Percentiles rank a stretch among this genome's conserved stretches.
phyloP scores from a whole-genome alignment of 148 eudicot species.

The Rhododendron henanense region DNA sequence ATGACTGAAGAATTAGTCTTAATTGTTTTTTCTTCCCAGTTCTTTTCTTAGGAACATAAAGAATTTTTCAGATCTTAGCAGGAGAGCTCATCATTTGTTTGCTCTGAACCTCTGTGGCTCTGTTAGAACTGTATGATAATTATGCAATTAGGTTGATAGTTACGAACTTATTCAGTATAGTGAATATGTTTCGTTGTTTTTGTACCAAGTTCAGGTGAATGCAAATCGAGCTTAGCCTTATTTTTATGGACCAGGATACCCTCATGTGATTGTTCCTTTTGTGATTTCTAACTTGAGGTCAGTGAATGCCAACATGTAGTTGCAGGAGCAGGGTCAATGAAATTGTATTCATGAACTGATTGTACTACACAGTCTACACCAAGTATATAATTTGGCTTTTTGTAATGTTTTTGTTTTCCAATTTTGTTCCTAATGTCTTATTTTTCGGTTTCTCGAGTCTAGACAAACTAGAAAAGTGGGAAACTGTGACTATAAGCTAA shows the following conservation, averaged over 20 bases:
- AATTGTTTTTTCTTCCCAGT: not conserved
- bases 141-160: not conserved
- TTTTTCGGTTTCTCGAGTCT: not conserved
- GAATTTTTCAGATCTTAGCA: not conserved
- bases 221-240: not conserved
- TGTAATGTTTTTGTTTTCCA: not conserved
- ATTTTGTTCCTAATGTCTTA: not conserved
- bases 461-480: not conserved
- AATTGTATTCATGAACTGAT: not conserved
- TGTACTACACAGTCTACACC: not conserved
- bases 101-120: not conserved
- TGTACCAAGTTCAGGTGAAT: not conserved
- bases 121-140: not conserved
- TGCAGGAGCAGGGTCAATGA: not conserved
- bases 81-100: not conserved
- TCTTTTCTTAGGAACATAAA: not conserved
- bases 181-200: not conserved
- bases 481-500: not conserved
- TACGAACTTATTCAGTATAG: not conserved
- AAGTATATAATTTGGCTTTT: not conserved
- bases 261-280: not conserved
- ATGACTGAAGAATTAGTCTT: constrained; percentile 26
- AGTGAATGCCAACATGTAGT: not conserved
- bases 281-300: not conserved
- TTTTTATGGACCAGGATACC: not conserved